phyloP scores from a whole-genome alignment of 2,329 filamentous ascomycete genomes.

The Cryphonectria parasitica region DNA sequence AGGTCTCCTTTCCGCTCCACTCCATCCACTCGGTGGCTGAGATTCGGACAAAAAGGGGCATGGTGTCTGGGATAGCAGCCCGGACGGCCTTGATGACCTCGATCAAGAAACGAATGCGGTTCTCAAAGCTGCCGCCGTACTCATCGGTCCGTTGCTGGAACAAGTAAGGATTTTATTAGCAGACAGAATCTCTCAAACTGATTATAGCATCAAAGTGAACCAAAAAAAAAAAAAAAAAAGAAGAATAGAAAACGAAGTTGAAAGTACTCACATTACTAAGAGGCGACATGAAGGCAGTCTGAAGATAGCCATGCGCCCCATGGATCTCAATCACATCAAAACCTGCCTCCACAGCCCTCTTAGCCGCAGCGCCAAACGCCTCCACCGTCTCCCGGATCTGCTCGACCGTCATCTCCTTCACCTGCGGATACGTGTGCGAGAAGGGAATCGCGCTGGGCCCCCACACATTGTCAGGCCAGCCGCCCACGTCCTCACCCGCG shows the following conservation, averaged over 20 bases:
- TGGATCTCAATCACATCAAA: constrained; percentile 77
- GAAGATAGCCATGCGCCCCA: constrained; percentile 68
- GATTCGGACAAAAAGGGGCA: constrained; percentile 63
- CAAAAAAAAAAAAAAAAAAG: not conserved
- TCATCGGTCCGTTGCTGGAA: constrained; percentile 59
- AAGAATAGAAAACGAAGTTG: not conserved
- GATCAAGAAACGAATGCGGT: constrained; percentile 64
- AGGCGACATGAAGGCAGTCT: constrained; percentile 67
- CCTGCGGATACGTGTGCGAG: constrained; percentile 61
- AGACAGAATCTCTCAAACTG: too few relatives aligned
- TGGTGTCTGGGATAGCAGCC: constrained; percentile 53
- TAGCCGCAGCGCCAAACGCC: constrained; percentile 62
- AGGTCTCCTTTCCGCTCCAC: constrained; percentile 51
- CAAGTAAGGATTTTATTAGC: too few relatives aligned
- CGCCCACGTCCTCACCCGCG: constrained; percentile 55
- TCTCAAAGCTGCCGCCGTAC: constrained; percentile 69
- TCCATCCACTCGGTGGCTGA: constrained; percentile 69
- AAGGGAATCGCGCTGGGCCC: constrained; percentile 60
- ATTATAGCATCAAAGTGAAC: not conserved
- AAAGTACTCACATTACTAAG: constrained; percentile 52
- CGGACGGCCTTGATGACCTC: constrained; percentile 58
- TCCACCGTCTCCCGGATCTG: constrained; percentile 70
- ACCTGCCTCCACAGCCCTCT: constrained; percentile 68
- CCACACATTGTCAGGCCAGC: constrained; percentile 62
- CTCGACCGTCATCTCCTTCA: constrained; percentile 68